Conservation (phyloP, 805 yeast genomes). For the Pichia sporocuriosa region DNA sequence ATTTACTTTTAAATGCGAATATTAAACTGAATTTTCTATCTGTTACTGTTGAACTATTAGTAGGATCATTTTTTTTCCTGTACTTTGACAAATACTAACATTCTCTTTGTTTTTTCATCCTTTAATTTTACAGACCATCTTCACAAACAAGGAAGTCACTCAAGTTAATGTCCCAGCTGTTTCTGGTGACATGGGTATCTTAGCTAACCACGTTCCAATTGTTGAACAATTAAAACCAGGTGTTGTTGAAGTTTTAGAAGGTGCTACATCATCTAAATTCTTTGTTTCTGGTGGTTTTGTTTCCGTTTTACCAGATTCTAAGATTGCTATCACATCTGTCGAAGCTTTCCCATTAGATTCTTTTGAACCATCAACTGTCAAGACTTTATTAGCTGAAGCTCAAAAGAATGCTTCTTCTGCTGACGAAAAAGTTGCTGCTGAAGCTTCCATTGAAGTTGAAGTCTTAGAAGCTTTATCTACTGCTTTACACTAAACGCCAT, state of each 20-base stretch:
- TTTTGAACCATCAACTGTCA: conserved; percentile 74
- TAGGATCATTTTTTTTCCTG: not conserved
- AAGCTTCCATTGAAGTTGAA: conserved; percentile 92
- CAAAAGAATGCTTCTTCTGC: conserved; percentile 81
- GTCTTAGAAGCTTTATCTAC: conserved; percentile 90
- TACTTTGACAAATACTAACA: conserved; percentile 2
- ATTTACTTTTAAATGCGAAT: too few species aligned
- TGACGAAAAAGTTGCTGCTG: conserved; percentile 86
- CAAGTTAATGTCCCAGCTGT: conserved; percentile 95
- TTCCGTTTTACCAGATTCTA: conserved; percentile 89
- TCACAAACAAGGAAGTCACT: conserved; percentile 32
- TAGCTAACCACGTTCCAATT: conserved; percentile 96
- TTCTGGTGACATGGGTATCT: conserved; percentile 93
- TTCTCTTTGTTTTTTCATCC: not conserved
- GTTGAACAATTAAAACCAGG: conserved; percentile 97
- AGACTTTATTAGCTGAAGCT: conserved; percentile 81
- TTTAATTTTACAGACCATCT: conserved; percentile 20
- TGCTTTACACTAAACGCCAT: conserved; percentile 39
- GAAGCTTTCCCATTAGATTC: conserved; percentile 92
- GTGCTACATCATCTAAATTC: conserved; percentile 66
- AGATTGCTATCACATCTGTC: conserved; percentile 82
- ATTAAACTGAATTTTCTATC: too few species aligned
- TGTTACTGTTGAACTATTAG: too few species aligned
- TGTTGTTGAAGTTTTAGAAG: conserved; percentile 83
- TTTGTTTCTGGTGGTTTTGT: conserved; percentile 97